These are phyloP conservation scores for Endocarpon pusillum DNA, from an alignment of 495 filamentous ascomycete species.

Conservation along the genomic window DNA sequence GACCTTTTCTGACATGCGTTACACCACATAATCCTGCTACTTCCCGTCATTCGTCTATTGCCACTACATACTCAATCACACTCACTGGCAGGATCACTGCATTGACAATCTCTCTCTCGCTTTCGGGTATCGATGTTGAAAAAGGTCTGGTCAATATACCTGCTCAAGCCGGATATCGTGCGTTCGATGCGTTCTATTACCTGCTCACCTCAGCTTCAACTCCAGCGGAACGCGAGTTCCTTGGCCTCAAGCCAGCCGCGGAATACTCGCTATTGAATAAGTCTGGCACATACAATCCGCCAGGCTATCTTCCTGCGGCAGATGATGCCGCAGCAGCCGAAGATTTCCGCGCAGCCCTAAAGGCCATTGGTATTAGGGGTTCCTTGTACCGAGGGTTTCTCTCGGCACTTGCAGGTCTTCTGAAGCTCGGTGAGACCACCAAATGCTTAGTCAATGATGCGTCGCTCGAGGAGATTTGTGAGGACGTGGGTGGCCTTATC, in stretches of 20 bases:
- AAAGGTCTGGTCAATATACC: conserved; percentile 73
- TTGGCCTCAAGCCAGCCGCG: conserved; percentile 67
- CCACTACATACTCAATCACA: conserved; percentile 63
- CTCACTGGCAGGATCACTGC: conserved; percentile 62
- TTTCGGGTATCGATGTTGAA: conserved; percentile 71
- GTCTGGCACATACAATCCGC: conserved; percentile 74
- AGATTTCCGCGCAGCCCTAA: conserved; percentile 70
- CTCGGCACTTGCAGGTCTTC: conserved; percentile 64
- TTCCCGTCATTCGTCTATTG: conserved; percentile 64
- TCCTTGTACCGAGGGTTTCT: conserved; percentile 61
- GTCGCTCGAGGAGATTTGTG: conserved; percentile 67
- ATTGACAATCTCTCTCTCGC: conserved; percentile 61
- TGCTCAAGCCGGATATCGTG: conserved; percentile 61
- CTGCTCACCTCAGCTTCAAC: conserved; percentile 79
- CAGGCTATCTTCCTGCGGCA: conserved; percentile 77
- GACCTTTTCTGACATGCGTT: conserved; percentile 72
- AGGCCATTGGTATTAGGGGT: conserved; percentile 84
- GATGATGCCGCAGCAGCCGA: conserved; percentile 89
- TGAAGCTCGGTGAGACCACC: conserved; percentile 82
- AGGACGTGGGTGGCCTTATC: conserved; percentile 73
- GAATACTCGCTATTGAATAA: conserved; percentile 62
- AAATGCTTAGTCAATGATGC: conserved; percentile 78
- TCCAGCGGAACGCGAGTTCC: conserved; percentile 75
- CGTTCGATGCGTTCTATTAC: conserved; percentile 99
- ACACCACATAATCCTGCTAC: conserved; percentile 79